A percentile compares a stretch with the other conserved stretches of the same genome.
Conservation (phyloP, 257 asterid species). For the Cinchona pubescens region DNA sequence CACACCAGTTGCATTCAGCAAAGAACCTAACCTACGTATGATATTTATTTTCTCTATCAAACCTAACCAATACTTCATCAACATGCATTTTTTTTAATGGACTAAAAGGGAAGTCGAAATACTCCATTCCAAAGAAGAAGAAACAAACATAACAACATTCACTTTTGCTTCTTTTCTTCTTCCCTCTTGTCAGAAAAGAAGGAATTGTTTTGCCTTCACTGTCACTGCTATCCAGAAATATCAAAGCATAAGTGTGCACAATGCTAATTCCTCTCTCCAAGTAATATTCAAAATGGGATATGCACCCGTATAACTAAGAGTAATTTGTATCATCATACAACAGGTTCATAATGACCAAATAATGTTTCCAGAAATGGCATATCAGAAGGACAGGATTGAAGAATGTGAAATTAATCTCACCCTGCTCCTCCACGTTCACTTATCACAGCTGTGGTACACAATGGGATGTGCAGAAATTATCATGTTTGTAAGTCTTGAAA, state of each 20-base stretch:
- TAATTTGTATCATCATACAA: too few relatives aligned
- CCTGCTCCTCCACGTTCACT: neutral
- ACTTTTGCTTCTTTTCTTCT: neutral
- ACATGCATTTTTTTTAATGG: neutral
- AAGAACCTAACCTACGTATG: neutral
- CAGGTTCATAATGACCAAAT: too few relatives aligned
- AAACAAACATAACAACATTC: neutral
- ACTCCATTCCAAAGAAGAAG: neutral
- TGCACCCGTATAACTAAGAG: neutral
- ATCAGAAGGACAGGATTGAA: too few relatives aligned
- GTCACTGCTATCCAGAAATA: neutral
- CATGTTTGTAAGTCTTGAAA: neutral
- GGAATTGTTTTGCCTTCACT: neutral
- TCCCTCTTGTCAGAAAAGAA: neutral
- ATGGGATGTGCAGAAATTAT: neutral
- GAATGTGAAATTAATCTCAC: too few relatives aligned
- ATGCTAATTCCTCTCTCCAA: neutral
- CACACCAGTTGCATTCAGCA: constrained; percentile 2
- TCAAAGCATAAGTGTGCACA: neutral
- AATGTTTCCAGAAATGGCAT: too few relatives aligned
- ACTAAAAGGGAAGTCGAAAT: neutral
- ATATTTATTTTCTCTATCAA: too few relatives aligned
- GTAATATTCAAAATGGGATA: neutral
- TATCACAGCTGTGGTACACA: neutral
- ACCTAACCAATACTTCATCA: neutral